These are phyloP conservation scores for Suillus subluteus DNA, from an alignment of 768 basidiomycete genomes.

Conservation along the genomic window DNA sequence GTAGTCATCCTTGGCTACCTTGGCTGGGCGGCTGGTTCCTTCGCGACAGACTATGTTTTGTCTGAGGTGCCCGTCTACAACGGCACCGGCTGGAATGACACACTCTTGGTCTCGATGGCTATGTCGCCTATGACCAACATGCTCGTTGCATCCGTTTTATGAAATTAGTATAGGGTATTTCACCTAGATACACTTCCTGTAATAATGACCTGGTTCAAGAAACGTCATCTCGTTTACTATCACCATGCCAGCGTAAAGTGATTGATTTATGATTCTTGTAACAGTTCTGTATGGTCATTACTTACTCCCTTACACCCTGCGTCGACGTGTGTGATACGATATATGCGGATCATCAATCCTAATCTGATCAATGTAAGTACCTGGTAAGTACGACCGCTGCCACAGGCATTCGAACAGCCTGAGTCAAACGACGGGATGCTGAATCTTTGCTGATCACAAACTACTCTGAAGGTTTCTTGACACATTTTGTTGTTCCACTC, in stretches of 20 bases:
- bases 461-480: too few species aligned
- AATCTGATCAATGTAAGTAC: background rate
- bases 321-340: background rate
- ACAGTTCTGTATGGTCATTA: background rate
- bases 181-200: background rate
- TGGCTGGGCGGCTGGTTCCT: conserved; percentile 61
- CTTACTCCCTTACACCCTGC: background rate
- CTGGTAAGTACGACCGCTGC: background rate
- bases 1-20: conserved; percentile 56
- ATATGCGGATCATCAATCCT: background rate
- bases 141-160: conserved; percentile 18
- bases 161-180: background rate
- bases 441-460: background rate
- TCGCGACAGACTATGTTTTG: conserved; percentile 41
- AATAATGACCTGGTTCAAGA: background rate
- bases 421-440: background rate
- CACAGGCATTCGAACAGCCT: background rate
- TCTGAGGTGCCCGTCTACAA: conserved; percentile 35
- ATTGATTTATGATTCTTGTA: background rate
- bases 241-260: background rate
- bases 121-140: conserved; percentile 24
- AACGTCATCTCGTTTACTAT: background rate
- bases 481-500: too few species aligned
- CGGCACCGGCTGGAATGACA: conserved; percentile 40
- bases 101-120: conserved; percentile 41